Percentiles rank a stretch among this genome's conserved stretches.
Conservation (phyloP, 1,284 basidiomycete genomes). For the Tilletia caries region DNA sequence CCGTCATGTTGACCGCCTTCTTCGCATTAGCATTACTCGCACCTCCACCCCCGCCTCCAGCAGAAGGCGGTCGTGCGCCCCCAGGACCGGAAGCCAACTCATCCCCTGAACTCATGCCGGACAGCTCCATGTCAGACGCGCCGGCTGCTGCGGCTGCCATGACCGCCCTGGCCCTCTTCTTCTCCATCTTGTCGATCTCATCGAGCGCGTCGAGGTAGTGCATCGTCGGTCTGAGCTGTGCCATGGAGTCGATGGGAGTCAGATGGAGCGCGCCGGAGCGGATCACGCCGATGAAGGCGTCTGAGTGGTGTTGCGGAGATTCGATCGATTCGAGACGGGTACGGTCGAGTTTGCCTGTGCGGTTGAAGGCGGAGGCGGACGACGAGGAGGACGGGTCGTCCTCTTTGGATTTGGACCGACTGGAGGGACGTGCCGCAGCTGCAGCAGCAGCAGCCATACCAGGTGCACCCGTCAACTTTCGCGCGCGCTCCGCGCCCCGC, state of each 20-base stretch:
- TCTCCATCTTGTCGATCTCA: conserved; percentile 36
- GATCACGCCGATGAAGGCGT: conserved; percentile 43
- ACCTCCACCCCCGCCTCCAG: not conserved
- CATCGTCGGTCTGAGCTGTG: conserved; percentile 50
- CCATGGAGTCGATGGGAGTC: conserved; percentile 39
- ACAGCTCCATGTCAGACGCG: conserved; percentile 21
- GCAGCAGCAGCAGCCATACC: not conserved
- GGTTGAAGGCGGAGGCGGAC: too few species aligned
- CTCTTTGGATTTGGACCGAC: not conserved
- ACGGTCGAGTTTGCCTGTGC: conserved; percentile 30
- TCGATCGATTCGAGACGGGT: conserved; percentile 43
- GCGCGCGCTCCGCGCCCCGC: conserved; percentile 17
- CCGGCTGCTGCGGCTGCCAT: conserved; percentile 15
- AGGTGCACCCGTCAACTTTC: conserved; percentile 2
- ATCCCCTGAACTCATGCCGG: not conserved
- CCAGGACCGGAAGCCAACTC: not conserved
- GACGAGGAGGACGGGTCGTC: not conserved
- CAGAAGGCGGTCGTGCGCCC: not conserved
- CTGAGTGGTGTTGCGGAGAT: conserved; percentile 19
- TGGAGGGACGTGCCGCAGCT: not conserved
- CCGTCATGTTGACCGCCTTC: conserved; percentile 25
- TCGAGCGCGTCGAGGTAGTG: conserved; percentile 49
- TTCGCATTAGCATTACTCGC: not conserved
- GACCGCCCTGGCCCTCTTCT: conserved; percentile 35
- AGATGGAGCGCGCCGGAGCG: conserved; percentile 46